Conservation (phyloP, 306 rosid species). For the Castanea sativa region DNA sequence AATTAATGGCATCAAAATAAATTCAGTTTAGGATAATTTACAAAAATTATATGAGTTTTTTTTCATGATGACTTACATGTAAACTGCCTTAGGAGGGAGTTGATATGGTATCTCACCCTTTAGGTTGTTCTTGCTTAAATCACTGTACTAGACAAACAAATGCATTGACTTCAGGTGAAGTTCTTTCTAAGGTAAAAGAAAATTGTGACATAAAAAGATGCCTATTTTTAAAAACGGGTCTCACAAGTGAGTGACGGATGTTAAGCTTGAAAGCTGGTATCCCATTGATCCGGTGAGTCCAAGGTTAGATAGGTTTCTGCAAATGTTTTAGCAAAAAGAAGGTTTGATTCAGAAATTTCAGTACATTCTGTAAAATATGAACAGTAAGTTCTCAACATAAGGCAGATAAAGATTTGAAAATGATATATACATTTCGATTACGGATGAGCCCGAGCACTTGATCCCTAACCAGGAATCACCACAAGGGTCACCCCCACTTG, state of each 20-base stretch:
- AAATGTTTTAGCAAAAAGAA: constrained; percentile 12
- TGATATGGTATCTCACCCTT: constrained; percentile 80
- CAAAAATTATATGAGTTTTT: neutral
- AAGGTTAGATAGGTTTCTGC: constrained; percentile 61
- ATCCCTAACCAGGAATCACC: constrained; percentile 82
- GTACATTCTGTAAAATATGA: neutral
- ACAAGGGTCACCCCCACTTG: constrained; percentile 93
- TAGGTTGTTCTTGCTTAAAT: no score
- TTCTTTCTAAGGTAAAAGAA: neutral
- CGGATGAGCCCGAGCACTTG: constrained; percentile 74
- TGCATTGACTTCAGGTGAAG: no score
- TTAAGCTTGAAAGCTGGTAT: constrained; percentile 73
- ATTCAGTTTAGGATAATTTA: neutral
- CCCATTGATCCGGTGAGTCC: constrained; percentile 78
- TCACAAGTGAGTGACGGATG: constrained; percentile 79
- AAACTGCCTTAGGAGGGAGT: constrained; percentile 74
- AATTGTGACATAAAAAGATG: neutral
- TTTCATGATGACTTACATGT: constrained; percentile 50
- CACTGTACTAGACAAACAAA: no score
- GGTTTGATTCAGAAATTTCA: neutral
- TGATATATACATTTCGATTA: constrained; percentile 67
- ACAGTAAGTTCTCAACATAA: neutral
- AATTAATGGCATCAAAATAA: neutral
- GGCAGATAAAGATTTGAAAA: neutral
- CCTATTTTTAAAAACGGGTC: constrained; percentile 33